Percentiles rank a stretch among this genome's conserved stretches.
Evolutionary conservation across 768 basidiomycete genomes (phyloP).

Genomic region (Pleurotus citrinopileatus): DNA sequence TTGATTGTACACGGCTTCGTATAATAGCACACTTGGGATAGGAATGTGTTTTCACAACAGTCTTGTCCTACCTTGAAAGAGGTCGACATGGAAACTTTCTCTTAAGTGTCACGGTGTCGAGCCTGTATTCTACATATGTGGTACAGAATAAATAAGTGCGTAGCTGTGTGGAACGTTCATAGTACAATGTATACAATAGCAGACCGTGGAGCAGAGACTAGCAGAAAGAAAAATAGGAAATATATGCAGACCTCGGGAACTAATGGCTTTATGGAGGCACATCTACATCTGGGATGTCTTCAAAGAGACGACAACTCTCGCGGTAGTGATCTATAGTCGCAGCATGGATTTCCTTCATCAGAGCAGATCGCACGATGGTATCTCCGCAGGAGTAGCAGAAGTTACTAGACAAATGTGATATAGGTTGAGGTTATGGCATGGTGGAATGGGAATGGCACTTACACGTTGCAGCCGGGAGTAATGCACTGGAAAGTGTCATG

Average conservation of each 20-base stretch:
- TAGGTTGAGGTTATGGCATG: not conserved
- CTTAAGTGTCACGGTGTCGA: too few relatives aligned
- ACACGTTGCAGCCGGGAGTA: conserved; percentile 55
- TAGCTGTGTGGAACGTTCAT: too few relatives aligned
- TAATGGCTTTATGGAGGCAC: not conserved
- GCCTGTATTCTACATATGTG: too few relatives aligned
- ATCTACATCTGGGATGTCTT: conserved; percentile 11
- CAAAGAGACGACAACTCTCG: conserved; percentile 11
- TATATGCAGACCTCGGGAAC: not conserved
- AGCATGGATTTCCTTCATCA: conserved; percentile 4
- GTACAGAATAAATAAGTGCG: too few relatives aligned
- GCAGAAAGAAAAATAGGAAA: not conserved
- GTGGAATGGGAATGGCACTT: conserved; percentile 11
- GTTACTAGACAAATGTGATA: conserved; percentile 6
- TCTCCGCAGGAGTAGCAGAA: conserved; percentile 16
- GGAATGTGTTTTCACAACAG: too few relatives aligned
- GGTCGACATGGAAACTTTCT: too few relatives aligned
- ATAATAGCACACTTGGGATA: too few relatives aligned
- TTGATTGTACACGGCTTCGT: not conserved
- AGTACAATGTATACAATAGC: too few relatives aligned
- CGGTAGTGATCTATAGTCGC: conserved; percentile 9
- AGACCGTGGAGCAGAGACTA: too few relatives aligned
- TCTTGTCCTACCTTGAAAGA: too few relatives aligned
- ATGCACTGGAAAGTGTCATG: conserved; percentile 39
- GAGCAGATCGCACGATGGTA: conserved; percentile 10